Evolutionary conservation across 2,329 filamentous ascomycete species (phyloP).

Genomic region (Colletotrichum australisinense): DNA sequence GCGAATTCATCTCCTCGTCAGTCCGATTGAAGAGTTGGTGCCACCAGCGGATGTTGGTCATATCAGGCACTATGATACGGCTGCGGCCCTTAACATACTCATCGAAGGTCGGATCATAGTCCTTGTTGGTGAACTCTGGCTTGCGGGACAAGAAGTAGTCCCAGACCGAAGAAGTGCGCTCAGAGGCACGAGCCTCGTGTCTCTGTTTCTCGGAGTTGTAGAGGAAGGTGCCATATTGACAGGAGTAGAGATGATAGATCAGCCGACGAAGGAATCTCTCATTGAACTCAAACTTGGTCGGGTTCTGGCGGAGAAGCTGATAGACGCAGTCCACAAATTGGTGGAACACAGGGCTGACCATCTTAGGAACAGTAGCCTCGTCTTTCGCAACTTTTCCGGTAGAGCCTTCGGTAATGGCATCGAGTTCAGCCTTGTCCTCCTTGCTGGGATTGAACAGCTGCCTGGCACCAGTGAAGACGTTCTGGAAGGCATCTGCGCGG

Average conservation of each 20-base stretch:
- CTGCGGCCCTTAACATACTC: constrained; percentile 85
- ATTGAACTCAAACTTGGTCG: constrained; percentile 94
- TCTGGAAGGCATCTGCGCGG: constrained; percentile 82
- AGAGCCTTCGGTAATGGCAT: constrained; percentile 55
- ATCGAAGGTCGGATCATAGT: constrained; percentile 80
- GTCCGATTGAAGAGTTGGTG: constrained; percentile 85
- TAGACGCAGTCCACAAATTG: constrained; percentile 97
- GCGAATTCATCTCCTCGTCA: constrained; percentile 92
- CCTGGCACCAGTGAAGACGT: constrained; percentile 84
- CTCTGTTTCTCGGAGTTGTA: constrained; percentile 96
- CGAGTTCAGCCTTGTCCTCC: constrained; percentile 71
- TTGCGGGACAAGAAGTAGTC: constrained; percentile 90
- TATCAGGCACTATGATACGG: constrained; percentile 82
- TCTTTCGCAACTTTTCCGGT: constrained; percentile 57
- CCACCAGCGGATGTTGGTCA: constrained; percentile 93
- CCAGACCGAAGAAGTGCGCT: constrained; percentile 90
- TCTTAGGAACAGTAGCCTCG: constrained; percentile 83
- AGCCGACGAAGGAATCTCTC: constrained; percentile 91
- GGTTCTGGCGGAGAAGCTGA: constrained; percentile 87
- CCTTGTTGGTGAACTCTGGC: constrained; percentile 83
- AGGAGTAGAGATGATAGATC: constrained; percentile 93
- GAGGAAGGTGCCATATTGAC: constrained; percentile 96
- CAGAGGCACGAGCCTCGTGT: constrained; percentile 73
- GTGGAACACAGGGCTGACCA: constrained; percentile 96
- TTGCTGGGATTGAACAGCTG: constrained; percentile 87